phyloP scores from a whole-genome alignment of 192 early-diverging fungal genomes.

The Coemansia sp. region DNA sequence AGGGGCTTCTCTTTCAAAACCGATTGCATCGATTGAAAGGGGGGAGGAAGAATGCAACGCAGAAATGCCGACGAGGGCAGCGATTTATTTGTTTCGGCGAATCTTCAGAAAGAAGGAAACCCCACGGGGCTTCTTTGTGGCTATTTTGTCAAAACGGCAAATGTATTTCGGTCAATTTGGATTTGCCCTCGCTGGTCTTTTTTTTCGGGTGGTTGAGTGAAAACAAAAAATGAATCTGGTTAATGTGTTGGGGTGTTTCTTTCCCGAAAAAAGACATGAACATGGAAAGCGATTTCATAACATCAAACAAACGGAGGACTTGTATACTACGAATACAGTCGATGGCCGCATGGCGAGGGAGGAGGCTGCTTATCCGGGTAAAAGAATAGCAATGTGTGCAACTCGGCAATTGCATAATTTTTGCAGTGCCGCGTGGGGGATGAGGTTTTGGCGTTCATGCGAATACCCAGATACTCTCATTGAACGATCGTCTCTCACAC shows the following conservation, averaged over 20 bases:
- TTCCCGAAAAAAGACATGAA: neutral
- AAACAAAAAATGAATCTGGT: neutral
- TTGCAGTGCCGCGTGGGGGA: too few species aligned
- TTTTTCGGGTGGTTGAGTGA: neutral
- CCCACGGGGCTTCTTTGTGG: constrained; percentile 2
- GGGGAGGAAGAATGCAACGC: neutral
- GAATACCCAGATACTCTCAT: too few species aligned
- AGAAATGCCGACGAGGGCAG: too few species aligned
- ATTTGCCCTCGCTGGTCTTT: constrained; percentile 1
- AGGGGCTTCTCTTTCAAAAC: neutral
- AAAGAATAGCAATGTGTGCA: neutral
- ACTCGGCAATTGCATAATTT: constrained; percentile 2
- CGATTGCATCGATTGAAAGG: neutral
- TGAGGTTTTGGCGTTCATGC: too few species aligned
- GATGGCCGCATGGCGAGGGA: too few species aligned
- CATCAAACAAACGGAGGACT: constrained; percentile 1
- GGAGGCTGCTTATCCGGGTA: too few species aligned
- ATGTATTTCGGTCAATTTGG: neutral
- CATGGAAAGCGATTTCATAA: neutral
- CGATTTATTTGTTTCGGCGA: neutral
- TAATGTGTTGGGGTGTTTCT: neutral
- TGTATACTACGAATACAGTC: too few species aligned
- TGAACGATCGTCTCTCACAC: too few species aligned
- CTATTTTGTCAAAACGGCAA: neutral
- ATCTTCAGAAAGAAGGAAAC: neutral